Evolutionary conservation across 257 asterid genomes (phyloP).

Genomic region (Solanum chilense): DNA sequence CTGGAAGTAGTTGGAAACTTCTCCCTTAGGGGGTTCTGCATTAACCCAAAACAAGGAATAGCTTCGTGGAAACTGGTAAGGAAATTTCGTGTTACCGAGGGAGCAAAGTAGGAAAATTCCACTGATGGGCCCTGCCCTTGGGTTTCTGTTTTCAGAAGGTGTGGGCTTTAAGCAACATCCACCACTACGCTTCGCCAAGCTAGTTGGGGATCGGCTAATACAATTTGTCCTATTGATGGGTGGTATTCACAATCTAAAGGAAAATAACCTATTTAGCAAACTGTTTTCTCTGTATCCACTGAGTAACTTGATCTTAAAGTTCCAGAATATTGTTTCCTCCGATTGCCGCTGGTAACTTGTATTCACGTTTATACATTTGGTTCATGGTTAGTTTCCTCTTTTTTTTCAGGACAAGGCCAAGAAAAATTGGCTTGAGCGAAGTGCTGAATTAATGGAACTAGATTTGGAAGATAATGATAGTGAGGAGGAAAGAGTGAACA

Average conservation of each 20-base stretch:
- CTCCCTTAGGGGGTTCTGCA: background rate
- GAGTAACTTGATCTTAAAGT: background rate
- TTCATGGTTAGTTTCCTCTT: background rate
- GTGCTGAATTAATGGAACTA: constrained; percentile 74
- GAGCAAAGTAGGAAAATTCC: background rate
- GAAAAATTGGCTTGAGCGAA: constrained; percentile 69
- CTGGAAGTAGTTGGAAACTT: background rate
- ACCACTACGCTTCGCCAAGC: background rate
- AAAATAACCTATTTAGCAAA: background rate
- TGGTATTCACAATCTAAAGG: background rate
- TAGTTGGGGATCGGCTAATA: background rate
- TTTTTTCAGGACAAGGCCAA: constrained; percentile 69
- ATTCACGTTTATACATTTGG: background rate
- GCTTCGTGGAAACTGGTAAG: background rate
- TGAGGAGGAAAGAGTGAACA: constrained; percentile 81
- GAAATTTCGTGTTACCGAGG: background rate
- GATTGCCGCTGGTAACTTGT: background rate
- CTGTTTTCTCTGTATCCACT: background rate
- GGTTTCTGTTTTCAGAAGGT: background rate
- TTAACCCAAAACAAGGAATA: background rate
- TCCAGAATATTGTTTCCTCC: background rate
- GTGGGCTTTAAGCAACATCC: background rate
- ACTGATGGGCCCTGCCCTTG: background rate
- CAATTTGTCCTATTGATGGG: background rate
- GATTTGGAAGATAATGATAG: constrained; percentile 74